Evolutionary conservation across 345 rosid species (phyloP).

Genomic region (Populus euphratica): DNA sequence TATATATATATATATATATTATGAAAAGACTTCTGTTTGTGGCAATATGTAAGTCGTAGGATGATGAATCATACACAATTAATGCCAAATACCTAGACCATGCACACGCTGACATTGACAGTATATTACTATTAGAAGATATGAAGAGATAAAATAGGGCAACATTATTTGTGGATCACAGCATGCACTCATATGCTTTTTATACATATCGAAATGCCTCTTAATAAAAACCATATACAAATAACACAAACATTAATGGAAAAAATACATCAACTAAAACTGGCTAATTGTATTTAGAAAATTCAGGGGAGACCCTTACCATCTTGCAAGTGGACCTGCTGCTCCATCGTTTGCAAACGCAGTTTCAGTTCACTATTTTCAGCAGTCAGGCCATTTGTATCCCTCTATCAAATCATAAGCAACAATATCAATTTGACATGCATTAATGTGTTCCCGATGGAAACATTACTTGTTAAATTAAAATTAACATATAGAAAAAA

Average conservation of each 20-base stretch:
- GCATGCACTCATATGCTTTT: background rate
- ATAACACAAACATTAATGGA: background rate
- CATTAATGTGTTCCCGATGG: background rate
- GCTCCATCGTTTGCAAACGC: conserved; percentile 89
- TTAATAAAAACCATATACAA: background rate
- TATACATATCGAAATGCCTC: background rate
- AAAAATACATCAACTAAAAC: background rate
- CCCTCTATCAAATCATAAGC: conserved; percentile 50
- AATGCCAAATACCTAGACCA: background rate
- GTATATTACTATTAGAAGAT: background rate
- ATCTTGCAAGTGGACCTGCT: conserved; percentile 81
- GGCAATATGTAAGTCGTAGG: background rate
- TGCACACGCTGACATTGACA: background rate
- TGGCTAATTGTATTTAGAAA: background rate
- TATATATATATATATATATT: background rate
- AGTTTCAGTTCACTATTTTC: conserved; percentile 84
- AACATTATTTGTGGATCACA: background rate
- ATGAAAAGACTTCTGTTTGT: background rate
- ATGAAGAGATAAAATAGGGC: background rate
- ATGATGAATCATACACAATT: background rate
- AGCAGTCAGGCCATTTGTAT: conserved; percentile 69
- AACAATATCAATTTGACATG: background rate
- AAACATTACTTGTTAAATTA: background rate
- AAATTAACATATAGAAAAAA: background rate
- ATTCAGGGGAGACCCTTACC: conserved; percentile 40